These are phyloP conservation scores for Mycena vulgaris DNA, from an alignment of 768 basidiomycete species.

Conservation along the genomic window DNA sequence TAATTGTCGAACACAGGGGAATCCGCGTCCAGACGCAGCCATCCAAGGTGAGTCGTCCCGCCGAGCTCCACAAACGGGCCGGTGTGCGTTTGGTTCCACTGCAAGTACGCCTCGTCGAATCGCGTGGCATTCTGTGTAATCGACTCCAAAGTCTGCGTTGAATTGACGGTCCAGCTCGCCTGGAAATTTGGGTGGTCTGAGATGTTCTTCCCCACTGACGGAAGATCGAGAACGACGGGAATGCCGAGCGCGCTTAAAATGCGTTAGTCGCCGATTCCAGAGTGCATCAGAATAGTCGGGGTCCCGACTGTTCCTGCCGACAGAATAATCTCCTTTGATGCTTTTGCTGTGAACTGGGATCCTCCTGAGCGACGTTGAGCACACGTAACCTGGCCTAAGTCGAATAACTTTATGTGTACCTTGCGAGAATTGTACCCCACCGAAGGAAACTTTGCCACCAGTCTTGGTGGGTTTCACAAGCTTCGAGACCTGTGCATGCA, in stretches of 20 bases:
- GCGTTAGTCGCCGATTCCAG: slow-evolving; percentile 47
- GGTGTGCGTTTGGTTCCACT: slow-evolving; percentile 43
- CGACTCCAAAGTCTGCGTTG: slow-evolving; percentile 35
- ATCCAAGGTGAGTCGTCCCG: slow-evolving; percentile 37
- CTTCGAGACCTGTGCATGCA: slow-evolving; percentile 43
- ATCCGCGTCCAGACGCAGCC: slow-evolving; percentile 34
- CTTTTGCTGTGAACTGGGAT: slow-evolving; percentile 33
- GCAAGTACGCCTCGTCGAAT: slow-evolving; percentile 24
- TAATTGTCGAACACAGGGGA: slow-evolving; percentile 24
- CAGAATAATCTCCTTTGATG: slow-evolving; percentile 50
- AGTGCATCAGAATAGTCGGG: slow-evolving; percentile 46
- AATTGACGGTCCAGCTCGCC: slow-evolving; percentile 40
- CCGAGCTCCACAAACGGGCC: slow-evolving; percentile 43
- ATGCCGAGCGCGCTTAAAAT: slow-evolving; percentile 38
- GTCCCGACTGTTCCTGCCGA: slow-evolving; percentile 52
- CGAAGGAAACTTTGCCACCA: slow-evolving; percentile 14
- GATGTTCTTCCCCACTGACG: slow-evolving; percentile 45
- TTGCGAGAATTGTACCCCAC: slow-evolving; percentile 39
- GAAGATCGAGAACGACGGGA: slow-evolving; percentile 40
- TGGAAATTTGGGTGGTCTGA: slow-evolving; percentile 43
- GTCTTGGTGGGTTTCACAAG: slow-evolving; percentile 20
- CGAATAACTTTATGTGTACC: background rate
- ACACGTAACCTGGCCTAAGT: background rate
- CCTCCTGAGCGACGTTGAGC: slow-evolving; percentile 8
- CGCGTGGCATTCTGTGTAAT: slow-evolving; percentile 37